These are phyloP conservation scores for Termitomyces sp. DNA, from an alignment of 768 basidiomycete species.

Conservation along the genomic window DNA sequence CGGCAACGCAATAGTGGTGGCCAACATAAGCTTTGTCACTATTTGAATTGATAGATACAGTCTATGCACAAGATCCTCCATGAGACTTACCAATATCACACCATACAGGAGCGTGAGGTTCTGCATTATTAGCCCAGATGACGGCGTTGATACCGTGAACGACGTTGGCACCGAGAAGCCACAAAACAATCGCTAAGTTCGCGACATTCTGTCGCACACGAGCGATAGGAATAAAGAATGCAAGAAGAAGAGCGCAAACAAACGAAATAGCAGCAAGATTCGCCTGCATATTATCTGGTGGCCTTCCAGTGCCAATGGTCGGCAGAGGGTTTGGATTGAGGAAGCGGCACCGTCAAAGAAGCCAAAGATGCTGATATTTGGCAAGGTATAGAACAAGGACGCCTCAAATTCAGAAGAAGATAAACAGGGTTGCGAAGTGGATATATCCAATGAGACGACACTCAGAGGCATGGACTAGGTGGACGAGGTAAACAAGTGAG, in stretches of 20 bases:
- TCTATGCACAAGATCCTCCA: not conserved
- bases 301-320: conserved; percentile 1
- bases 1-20: conserved; percentile 49
- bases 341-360: conserved; percentile 8
- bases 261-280: conserved; percentile 38
- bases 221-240: conserved; percentile 33
- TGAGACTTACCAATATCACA: conserved; percentile 65
- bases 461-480: conserved; percentile 1
- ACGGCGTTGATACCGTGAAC: conserved; percentile 52
- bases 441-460: conserved; percentile 10
- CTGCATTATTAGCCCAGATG: conserved; percentile 52
- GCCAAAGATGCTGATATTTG: conserved; percentile 12
- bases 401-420: conserved; percentile 5
- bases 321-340: conserved; percentile 11
- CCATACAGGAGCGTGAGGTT: conserved; percentile 49
- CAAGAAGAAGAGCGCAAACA: conserved; percentile 34
- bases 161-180: conserved; percentile 45
- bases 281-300: conserved; percentile 22
- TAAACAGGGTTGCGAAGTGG: not conserved
- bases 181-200: conserved; percentile 40
- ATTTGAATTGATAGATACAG: not conserved
- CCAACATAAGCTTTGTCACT: conserved; percentile 55
- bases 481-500: conserved; percentile 17
- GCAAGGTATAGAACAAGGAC: conserved; percentile 24
- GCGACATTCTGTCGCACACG: conserved; percentile 43